Evolutionary conservation across 2,329 filamentous ascomycete genomes (phyloP).

Genomic region (Trichoderma gracile): DNA sequence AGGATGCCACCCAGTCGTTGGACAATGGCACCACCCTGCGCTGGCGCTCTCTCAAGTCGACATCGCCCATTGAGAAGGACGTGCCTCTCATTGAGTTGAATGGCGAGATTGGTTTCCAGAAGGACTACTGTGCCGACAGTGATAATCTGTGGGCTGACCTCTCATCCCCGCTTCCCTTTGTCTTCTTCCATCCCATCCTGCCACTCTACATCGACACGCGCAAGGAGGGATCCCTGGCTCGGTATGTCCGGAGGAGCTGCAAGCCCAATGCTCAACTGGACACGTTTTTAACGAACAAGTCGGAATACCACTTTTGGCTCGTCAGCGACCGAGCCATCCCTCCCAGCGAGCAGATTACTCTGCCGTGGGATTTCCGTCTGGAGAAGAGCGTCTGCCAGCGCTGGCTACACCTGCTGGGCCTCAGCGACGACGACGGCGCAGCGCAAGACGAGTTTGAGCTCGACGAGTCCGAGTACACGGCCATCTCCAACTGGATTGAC

Average conservation of each 20-base stretch:
- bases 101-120: slow-evolving; percentile 72
- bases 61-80: slow-evolving; percentile 56
- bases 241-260: slow-evolving; percentile 91
- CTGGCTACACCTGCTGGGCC: slow-evolving; percentile 60
- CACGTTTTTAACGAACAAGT: slow-evolving; percentile 75
- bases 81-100: slow-evolving; percentile 70
- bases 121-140: slow-evolving; percentile 67
- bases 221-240: slow-evolving; percentile 78
- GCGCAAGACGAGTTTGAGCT: slow-evolving; percentile 55
- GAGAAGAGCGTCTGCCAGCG: slow-evolving; percentile 56
- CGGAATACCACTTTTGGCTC: slow-evolving; percentile 90
- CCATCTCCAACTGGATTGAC: slow-evolving; percentile 65
- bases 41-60: slow-evolving; percentile 66
- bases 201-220: slow-evolving; percentile 93
- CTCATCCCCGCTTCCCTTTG: slow-evolving; percentile 67
- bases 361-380: slow-evolving; percentile 67
- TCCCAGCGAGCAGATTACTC: slow-evolving; percentile 63
- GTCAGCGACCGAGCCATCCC: slow-evolving; percentile 77
- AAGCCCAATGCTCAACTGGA: slow-evolving; percentile 85
- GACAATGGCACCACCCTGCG: slow-evolving; percentile 51
- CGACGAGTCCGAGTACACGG: slow-evolving; percentile 60
- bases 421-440: slow-evolving; percentile 59
- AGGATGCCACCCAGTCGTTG: slow-evolving; percentile 45
- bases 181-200: slow-evolving; percentile 84
- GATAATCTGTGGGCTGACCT: slow-evolving; percentile 69